Percentiles rank a stretch among this genome's conserved stretches.
These are phyloP conservation scores for Metarhizium rileyi DNA, from an alignment of 2,329 filamentous ascomycete genomes.

Conservation along the genomic window DNA sequence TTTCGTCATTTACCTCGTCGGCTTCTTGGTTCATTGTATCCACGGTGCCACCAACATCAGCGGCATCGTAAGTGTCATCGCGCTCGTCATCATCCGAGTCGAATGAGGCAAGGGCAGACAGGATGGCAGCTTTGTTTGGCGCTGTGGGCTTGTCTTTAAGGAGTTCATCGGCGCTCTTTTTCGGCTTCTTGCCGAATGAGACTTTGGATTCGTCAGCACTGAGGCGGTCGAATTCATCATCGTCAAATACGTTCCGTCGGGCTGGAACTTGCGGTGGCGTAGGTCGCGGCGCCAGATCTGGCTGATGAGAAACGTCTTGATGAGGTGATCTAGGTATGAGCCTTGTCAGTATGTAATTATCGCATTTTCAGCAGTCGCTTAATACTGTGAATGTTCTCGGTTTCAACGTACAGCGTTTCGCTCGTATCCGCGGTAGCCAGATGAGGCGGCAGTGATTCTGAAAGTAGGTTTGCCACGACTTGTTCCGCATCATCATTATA, in stretches of 20 bases:
- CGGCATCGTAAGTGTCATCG: slow-evolving; percentile 92
- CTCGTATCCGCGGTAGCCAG: slow-evolving; percentile 54
- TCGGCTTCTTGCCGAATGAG: slow-evolving; percentile 65
- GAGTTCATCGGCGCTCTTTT: slow-evolving; percentile 60
- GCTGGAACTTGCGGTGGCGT: slow-evolving; percentile 47
- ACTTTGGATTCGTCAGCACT: slow-evolving; percentile 56
- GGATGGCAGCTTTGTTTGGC: slow-evolving; percentile 73
- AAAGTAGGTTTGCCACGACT: slow-evolving; percentile 72
- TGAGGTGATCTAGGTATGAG: slow-evolving; percentile 17
- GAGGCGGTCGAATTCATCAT: slow-evolving; percentile 69
- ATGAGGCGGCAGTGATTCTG: slow-evolving; percentile 62
- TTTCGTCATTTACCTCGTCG: slow-evolving; percentile 37
- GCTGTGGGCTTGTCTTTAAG: slow-evolving; percentile 55
- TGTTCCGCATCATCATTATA: slow-evolving; percentile 70
- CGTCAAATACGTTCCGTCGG: slow-evolving; percentile 68
- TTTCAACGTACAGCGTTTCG: slow-evolving; percentile 47
- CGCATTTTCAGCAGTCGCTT: no score
- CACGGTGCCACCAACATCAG: slow-evolving; percentile 82
- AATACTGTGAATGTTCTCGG: neutral
- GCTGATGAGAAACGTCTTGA: slow-evolving; percentile 12
- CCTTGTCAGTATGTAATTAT: slow-evolving; percentile 12
- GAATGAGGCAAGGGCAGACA: slow-evolving; percentile 79
- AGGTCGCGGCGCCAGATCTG: slow-evolving; percentile 45
- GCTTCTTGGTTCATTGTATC: slow-evolving; percentile 54
- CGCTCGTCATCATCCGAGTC: slow-evolving; percentile 93